phyloP scores from a whole-genome alignment of 73 alveolate species.

The Paramecium biaurelia region DNA sequence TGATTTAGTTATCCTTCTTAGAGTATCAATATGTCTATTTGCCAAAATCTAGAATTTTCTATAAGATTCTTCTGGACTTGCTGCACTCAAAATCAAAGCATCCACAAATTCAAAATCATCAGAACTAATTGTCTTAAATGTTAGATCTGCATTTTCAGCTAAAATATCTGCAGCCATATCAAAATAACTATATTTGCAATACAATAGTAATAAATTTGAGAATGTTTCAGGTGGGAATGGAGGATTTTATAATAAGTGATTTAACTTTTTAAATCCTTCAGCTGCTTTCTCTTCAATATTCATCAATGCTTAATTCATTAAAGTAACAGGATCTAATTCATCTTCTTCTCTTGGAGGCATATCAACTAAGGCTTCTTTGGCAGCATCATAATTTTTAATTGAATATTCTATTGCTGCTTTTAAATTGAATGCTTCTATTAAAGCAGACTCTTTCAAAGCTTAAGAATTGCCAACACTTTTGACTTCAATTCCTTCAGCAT shows the following conservation, averaged over 20 bases:
- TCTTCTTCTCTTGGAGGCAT: constrained; percentile 99
- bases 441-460: constrained; percentile 96
- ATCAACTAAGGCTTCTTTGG: constrained; percentile 98
- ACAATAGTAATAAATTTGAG: constrained; percentile 93
- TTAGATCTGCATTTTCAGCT: constrained; percentile 96
- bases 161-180: constrained; percentile 96
- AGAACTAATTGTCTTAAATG: constrained; percentile 85
- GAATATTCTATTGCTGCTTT: constrained; percentile 98
- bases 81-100: constrained; percentile 88
- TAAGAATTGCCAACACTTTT: constrained; percentile 98
- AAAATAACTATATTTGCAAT: constrained; percentile 96
- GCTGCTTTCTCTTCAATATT: constrained; percentile 98
- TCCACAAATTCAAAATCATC: constrained; percentile 96
- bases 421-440: constrained; percentile 98
- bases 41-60: constrained; percentile 95
- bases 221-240: constrained; percentile 99
- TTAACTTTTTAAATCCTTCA: constrained; percentile 91
- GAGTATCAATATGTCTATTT: constrained; percentile 92
- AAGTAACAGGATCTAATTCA: constrained; percentile 97
- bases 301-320: constrained; percentile 97
- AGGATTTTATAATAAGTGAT: constrained; percentile 77
- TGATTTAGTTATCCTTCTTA: constrained; percentile 90
- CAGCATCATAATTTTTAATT: constrained; percentile 95
- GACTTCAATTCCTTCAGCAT: constrained; percentile 93
- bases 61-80: constrained; percentile 99